These are phyloP conservation scores for Diaporthe ilicicola DNA, from an alignment of 2,329 filamentous ascomycete species.

Conservation along the genomic window DNA sequence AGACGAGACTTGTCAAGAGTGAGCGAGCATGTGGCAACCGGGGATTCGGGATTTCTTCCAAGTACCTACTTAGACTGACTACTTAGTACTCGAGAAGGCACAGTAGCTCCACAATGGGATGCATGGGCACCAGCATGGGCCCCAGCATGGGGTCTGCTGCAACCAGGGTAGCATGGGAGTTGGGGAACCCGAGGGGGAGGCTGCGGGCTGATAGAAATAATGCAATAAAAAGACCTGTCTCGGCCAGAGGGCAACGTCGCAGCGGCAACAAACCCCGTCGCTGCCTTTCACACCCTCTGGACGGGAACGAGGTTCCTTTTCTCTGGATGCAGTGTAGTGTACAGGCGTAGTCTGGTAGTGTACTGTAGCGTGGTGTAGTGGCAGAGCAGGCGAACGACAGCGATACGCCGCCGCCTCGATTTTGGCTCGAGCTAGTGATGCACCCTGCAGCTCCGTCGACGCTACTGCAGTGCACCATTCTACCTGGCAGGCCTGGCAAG, in stretches of 20 bases:
- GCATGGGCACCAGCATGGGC: too few species aligned
- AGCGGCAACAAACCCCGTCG: not conserved
- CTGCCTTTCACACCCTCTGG: not conserved
- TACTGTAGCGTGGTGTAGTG: too few species aligned
- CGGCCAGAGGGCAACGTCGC: conserved; percentile 11
- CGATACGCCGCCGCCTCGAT: not conserved
- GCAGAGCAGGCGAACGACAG: not conserved
- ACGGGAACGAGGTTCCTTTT: not conserved
- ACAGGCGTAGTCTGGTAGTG: too few species aligned
- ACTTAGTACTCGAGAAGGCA: not conserved
- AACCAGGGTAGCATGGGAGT: conserved; percentile 12
- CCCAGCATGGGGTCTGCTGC: too few species aligned
- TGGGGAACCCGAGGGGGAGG: conserved; percentile 2
- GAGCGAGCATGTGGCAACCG: not conserved
- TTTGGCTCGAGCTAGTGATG: conserved; percentile 22
- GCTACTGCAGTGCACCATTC: not conserved
- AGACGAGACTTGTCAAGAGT: not conserved
- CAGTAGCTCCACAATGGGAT: conserved; percentile 6
- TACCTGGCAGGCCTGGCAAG: too few species aligned
- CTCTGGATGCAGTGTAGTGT: too few species aligned
- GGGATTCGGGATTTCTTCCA: not conserved
- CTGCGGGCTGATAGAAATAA: not conserved
- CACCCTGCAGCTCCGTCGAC: not conserved
- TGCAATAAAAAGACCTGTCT: conserved; percentile 4
- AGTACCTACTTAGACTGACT: too few species aligned